Evolutionary conservation across 2,329 filamentous ascomycete genomes (phyloP).

Genomic region (Pseudofabraea citricarpa): DNA sequence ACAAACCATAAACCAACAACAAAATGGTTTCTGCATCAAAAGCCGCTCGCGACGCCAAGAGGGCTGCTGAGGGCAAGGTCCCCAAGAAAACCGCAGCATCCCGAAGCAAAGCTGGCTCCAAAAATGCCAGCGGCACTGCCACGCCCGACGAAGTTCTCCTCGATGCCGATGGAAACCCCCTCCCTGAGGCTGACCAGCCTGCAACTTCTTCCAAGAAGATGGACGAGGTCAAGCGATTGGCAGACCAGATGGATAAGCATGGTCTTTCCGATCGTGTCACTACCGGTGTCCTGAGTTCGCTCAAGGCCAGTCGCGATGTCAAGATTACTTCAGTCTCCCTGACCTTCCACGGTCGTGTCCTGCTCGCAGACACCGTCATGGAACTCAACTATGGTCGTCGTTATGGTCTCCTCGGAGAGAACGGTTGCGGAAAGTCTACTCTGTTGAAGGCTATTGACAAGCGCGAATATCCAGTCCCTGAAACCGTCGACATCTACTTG

Average conservation of each 20-base stretch:
- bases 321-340: constrained; percentile 93
- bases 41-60: constrained; percentile 68
- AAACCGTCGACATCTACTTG: constrained; percentile 97
- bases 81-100: constrained; percentile 74
- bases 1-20: constrained; percentile 11
- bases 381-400: constrained; percentile 90
- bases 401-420: constrained; percentile 95
- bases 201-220: constrained; percentile 69
- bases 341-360: constrained; percentile 95
- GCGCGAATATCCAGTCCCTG: constrained; percentile 92
- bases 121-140: constrained; percentile 56
- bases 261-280: constrained; percentile 97
- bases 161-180: constrained; percentile 54
- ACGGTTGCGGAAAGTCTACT: constrained; percentile 99
- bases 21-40: constrained; percentile 67
- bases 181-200: constrained; percentile 55
- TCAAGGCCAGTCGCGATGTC: constrained; percentile 82
- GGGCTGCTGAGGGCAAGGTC: constrained; percentile 66
- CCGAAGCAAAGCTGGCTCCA: constrained; percentile 61
- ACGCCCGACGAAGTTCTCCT: constrained; percentile 67
- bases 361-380: constrained; percentile 89
- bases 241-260: constrained; percentile 91
- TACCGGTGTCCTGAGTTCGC: constrained; percentile 89
- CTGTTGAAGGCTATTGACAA: constrained; percentile 89
- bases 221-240: constrained; percentile 79